Percentiles rank a stretch among this genome's conserved stretches.
These are phyloP conservation scores for Solanum chmielewskii DNA, from an alignment of 257 asterid genomes.

Conservation along the genomic window DNA sequence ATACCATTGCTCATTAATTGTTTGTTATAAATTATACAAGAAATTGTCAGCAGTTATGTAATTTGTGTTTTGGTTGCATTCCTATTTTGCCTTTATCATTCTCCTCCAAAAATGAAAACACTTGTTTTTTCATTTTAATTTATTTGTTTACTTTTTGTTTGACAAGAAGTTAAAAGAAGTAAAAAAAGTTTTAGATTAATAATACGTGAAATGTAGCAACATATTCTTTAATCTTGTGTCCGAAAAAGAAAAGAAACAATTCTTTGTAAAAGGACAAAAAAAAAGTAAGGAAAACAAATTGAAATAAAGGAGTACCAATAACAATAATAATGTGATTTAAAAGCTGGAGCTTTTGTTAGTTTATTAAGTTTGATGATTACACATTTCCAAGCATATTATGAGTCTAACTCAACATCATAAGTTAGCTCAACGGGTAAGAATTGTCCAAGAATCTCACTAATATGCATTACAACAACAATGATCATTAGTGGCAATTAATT, in stretches of 20 bases:
- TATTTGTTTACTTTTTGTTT: not conserved
- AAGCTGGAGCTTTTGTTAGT: too few species aligned
- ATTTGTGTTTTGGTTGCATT: not conserved
- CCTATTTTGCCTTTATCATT: not conserved
- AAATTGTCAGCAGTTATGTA: not conserved
- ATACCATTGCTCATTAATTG: not conserved
- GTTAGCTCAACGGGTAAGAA: not conserved
- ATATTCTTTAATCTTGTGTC: not conserved
- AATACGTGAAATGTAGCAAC: accelerated
- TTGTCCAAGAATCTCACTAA: accelerated
- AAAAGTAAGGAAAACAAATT: not conserved
- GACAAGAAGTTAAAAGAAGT: not conserved
- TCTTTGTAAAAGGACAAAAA: not conserved
- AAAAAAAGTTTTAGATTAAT: not conserved
- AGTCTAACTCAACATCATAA: not conserved
- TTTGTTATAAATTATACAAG: too few species aligned
- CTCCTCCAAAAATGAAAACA: not conserved
- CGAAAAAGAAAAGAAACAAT: not conserved
- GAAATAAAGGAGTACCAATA: not conserved
- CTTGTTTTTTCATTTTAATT: not conserved
- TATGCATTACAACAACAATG: too few species aligned
- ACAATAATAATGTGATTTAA: too few species aligned
- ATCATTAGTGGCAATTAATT: too few species aligned
- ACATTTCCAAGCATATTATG: not conserved
- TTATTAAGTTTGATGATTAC: not conserved